These are phyloP conservation scores for Cudoniella acicularis DNA, from an alignment of 495 filamentous ascomycete species.

Conservation along the genomic window DNA sequence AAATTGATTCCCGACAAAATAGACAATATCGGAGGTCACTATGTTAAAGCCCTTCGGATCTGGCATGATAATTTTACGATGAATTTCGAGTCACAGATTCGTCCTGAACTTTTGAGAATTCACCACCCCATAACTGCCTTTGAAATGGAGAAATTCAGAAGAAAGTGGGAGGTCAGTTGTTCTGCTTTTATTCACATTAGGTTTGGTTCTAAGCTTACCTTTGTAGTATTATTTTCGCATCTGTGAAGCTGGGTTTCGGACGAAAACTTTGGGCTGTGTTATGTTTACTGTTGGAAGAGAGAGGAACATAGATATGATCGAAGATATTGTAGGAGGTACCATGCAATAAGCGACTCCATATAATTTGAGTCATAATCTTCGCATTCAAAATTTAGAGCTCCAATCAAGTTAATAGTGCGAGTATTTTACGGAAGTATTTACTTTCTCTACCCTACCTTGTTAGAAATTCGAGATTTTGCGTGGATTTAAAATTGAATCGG, in stretches of 20 bases:
- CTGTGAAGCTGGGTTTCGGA: constrained; percentile 67
- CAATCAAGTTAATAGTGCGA: no score
- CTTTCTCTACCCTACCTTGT: no score
- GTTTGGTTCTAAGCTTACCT: neutral
- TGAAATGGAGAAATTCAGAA: constrained; percentile 59
- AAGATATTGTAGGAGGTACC: constrained; percentile 48
- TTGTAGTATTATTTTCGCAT: constrained; percentile 67
- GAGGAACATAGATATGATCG: constrained; percentile 62
- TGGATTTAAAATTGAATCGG: no score
- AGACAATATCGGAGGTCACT: constrained; percentile 68
- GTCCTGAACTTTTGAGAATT: constrained; percentile 47
- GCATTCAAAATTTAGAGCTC: no score
- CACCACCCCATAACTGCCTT: constrained; percentile 50
- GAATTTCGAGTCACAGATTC: constrained; percentile 55
- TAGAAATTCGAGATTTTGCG: no score
- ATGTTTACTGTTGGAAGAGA: constrained; percentile 64
- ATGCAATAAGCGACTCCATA: neutral
- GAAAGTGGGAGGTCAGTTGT: constrained; percentile 61
- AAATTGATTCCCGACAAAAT: constrained; percentile 58
- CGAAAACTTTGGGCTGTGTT: constrained; percentile 66
- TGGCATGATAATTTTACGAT: constrained; percentile 61
- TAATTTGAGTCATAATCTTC: no score
- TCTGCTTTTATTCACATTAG: neutral
- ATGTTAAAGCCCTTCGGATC: constrained; percentile 61
- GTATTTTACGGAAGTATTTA: no score